These are phyloP conservation scores for Piloderma croceum DNA, from an alignment of 768 basidiomycete species.

Conservation along the genomic window DNA sequence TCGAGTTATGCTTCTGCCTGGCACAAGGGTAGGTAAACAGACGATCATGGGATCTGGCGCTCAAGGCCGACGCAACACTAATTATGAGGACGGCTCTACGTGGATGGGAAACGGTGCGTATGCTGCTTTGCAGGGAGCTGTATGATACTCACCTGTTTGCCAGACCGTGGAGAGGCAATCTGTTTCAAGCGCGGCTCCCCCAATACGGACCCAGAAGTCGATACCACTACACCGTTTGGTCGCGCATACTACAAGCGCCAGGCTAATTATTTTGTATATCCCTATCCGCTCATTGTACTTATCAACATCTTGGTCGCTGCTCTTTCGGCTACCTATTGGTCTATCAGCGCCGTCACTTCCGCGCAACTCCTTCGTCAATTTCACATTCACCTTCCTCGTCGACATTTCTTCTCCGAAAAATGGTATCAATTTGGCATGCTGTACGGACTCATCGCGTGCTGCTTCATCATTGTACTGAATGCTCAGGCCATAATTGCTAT, in stretches of 20 bases:
- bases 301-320: slow-evolving; percentile 34
- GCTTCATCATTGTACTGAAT: slow-evolving; percentile 34
- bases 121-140: background rate
- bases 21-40: slow-evolving; percentile 32
- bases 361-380: slow-evolving; percentile 34
- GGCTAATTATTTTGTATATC: slow-evolving; percentile 36
- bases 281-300: slow-evolving; percentile 31
- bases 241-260: slow-evolving; percentile 37
- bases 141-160: background rate
- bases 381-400: slow-evolving; percentile 24
- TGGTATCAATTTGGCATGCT: slow-evolving; percentile 38
- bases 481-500: slow-evolving; percentile 34
- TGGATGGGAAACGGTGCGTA: slow-evolving; percentile 42
- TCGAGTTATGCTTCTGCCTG: slow-evolving; percentile 41
- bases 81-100: slow-evolving; percentile 38
- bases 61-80: slow-evolving; percentile 35
- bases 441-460: slow-evolving; percentile 34
- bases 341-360: slow-evolving; percentile 33
- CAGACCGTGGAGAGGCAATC: slow-evolving; percentile 37
- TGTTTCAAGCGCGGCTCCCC: slow-evolving; percentile 27
- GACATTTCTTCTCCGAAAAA: slow-evolving; percentile 29
- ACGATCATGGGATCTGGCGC: slow-evolving; percentile 47
- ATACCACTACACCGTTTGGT: slow-evolving; percentile 35
- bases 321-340: slow-evolving; percentile 38
- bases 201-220: slow-evolving; percentile 22